Conservation (phyloP, 2,329 filamentous ascomycete species). For the Zymoseptoria tritici region DNA sequence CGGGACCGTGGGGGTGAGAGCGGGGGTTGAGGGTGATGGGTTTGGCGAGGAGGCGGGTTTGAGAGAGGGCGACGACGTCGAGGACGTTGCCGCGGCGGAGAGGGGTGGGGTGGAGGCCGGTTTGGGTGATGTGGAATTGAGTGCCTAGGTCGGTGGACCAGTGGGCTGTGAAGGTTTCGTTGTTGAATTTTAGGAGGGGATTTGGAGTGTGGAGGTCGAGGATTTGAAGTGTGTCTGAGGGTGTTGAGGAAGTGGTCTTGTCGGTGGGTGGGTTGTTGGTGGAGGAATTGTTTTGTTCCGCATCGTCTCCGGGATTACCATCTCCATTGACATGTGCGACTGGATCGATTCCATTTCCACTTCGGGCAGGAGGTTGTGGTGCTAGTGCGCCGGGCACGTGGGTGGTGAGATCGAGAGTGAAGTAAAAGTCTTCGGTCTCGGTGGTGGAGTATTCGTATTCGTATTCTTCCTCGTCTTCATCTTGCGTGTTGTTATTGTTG, state of each 20-base stretch:
- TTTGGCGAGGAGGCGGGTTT: constrained; percentile 60
- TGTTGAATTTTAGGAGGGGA: constrained; percentile 73
- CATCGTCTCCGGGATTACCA: not conserved
- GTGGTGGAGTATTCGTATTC: constrained; percentile 55
- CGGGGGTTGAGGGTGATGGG: constrained; percentile 48
- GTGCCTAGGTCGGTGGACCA: constrained; percentile 84
- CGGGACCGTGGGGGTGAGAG: constrained; percentile 15
- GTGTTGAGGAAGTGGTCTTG: constrained; percentile 12
- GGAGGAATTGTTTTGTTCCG: too few species aligned
- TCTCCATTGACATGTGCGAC: not conserved
- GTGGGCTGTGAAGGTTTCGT: constrained; percentile 66
- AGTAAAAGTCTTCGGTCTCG: constrained; percentile 52
- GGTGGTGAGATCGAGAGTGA: constrained; percentile 51
- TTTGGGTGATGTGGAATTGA: constrained; percentile 53
- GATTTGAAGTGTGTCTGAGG: constrained; percentile 56
- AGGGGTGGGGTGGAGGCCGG: constrained; percentile 35
- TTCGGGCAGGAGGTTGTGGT: constrained; percentile 3
- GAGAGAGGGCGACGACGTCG: constrained; percentile 65
- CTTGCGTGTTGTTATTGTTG: constrained; percentile 1
- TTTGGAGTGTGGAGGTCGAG: constrained; percentile 70
- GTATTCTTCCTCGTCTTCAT: constrained; percentile 43
- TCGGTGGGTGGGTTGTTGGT: not conserved
- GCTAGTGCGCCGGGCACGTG: constrained; percentile 28
- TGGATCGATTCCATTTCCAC: too few species aligned
- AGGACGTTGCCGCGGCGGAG: constrained; percentile 50